Evolutionary conservation across 257 asterid genomes (phyloP).

Genomic region (Fraxinus cuspidata): DNA sequence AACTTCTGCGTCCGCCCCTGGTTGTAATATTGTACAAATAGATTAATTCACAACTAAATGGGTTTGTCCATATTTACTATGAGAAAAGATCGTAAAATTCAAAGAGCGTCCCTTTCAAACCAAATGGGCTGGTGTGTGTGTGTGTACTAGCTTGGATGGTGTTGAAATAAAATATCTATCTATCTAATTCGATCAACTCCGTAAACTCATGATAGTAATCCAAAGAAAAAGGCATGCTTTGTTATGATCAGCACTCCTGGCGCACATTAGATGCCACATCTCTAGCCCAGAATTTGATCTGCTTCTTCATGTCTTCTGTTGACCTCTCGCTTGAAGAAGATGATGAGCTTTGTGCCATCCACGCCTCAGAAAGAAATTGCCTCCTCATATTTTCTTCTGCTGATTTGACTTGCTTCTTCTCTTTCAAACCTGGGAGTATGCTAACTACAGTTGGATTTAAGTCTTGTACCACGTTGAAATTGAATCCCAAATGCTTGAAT

Average conservation of each 20-base stretch:
- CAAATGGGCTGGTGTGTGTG: no score
- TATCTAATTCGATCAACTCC: background rate
- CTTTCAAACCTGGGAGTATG: background rate
- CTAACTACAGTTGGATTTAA: background rate
- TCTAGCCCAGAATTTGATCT: conserved; percentile 58
- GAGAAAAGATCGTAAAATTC: no score
- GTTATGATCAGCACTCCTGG: conserved; percentile 26
- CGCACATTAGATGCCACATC: conserved; percentile 58
- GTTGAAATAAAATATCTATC: background rate
- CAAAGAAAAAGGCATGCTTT: background rate
- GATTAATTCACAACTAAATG: no score
- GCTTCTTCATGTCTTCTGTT: conserved; percentile 48
- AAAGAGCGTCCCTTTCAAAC: no score
- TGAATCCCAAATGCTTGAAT: conserved; percentile 30
- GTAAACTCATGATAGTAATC: background rate
- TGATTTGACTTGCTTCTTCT: background rate
- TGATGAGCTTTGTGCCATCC: background rate
- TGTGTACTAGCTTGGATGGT: no score
- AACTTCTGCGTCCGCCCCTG: no score
- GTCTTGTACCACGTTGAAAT: conserved; percentile 1
- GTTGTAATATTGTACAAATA: no score
- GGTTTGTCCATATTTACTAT: no score
- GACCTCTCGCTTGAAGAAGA: conserved; percentile 20
- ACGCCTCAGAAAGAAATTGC: background rate
- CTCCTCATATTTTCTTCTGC: background rate